A percentile compares a stretch with the other conserved stretches of the same genome.
These are phyloP conservation scores for Graphiopsis chlorocephala DNA, from an alignment of 2,329 filamentous ascomycete genomes.

Conservation along the genomic window DNA sequence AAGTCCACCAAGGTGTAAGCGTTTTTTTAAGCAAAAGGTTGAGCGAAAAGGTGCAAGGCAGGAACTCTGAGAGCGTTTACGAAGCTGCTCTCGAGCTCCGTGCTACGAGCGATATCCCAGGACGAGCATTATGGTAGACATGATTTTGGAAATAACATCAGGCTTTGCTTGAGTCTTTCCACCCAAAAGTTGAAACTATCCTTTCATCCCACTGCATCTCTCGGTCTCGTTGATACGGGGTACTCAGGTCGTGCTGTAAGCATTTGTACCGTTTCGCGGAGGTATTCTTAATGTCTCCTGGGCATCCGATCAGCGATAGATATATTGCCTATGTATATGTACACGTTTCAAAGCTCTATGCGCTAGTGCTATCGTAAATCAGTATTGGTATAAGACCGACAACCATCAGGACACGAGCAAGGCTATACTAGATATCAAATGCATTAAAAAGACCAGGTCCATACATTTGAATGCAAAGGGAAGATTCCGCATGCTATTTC, in stretches of 20 bases:
- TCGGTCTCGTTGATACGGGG: not conserved
- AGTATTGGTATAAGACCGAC: not conserved
- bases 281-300: not conserved
- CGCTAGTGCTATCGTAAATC: not conserved
- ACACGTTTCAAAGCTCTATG: not conserved
- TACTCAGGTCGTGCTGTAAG: not conserved
- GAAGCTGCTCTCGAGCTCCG: not conserved
- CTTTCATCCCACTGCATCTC: not conserved
- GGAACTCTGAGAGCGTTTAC: not conserved
- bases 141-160: constrained; percentile 14
- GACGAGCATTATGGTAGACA: constrained; percentile 16
- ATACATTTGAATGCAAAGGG: not conserved
- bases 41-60: constrained; percentile 1
- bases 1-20: constrained; percentile 83
- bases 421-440: not conserved
- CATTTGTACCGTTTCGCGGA: not conserved
- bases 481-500: not conserved
- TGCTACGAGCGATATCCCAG: constrained; percentile 15
- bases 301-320: not conserved
- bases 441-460: not conserved
- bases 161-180: constrained; percentile 14
- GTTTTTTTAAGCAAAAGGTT: constrained; percentile 14
- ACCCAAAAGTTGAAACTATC: constrained; percentile 7
- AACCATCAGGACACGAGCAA: not conserved
- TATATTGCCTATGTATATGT: not conserved